Conservation (phyloP, 306 rosid genomes). For the Crotalaria pallida region DNA sequence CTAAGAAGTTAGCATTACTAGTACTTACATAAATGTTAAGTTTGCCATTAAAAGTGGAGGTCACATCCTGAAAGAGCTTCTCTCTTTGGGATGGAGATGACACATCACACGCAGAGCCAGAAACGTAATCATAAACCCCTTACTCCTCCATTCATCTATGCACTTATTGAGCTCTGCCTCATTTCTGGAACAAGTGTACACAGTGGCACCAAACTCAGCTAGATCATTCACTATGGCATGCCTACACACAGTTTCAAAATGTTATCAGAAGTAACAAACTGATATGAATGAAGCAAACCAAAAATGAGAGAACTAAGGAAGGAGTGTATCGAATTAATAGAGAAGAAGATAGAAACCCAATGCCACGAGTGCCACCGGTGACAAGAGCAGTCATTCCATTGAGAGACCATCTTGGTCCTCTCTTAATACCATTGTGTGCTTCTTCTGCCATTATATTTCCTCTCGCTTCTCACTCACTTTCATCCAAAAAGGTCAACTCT, state of each 20-base stretch:
- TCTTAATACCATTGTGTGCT: constrained; percentile 10
- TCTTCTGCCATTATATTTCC: constrained; percentile 12
- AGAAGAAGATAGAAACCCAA: constrained; percentile 45
- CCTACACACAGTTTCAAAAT: constrained; percentile 25
- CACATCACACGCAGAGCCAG: constrained; percentile 70
- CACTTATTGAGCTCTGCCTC: constrained; percentile 52
- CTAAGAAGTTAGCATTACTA: no score
- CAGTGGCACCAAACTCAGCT: constrained; percentile 69
- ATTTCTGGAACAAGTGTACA: constrained; percentile 81
- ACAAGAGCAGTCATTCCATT: constrained; percentile 74
- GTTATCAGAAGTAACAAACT: no score
- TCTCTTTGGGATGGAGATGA: constrained; percentile 50
- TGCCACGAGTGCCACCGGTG: constrained; percentile 92
- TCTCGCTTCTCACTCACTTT: neutral
- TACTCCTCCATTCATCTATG: constrained; percentile 51
- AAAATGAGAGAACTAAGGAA: neutral
- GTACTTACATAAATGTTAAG: constrained; percentile 60
- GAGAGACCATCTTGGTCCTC: constrained; percentile 65
- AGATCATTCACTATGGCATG: constrained; percentile 77
- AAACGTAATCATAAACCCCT: constrained; percentile 59
- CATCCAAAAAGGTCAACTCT: neutral
- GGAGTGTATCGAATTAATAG: neutral
- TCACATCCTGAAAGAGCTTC: constrained; percentile 45
- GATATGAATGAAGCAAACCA: no score
- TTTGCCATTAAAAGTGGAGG: constrained; percentile 48